A percentile compares a stretch with the other conserved stretches of the same genome.
These are phyloP conservation scores for Secale cereale DNA, from an alignment of 176 grass and related monocot species.

Conservation along the genomic window DNA sequence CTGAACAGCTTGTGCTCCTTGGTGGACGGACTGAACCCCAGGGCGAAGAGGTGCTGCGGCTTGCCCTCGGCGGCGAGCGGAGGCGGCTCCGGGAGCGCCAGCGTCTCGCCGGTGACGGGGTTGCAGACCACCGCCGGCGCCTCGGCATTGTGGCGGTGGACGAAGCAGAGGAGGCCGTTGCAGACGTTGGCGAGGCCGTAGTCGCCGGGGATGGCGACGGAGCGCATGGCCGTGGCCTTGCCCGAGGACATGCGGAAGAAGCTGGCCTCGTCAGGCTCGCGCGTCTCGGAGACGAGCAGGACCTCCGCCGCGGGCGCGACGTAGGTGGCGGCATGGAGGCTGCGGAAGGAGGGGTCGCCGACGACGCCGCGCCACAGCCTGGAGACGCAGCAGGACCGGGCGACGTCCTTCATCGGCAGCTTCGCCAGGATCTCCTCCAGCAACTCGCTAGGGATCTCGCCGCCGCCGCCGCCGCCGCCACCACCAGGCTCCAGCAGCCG, in stretches of 20 bases:
- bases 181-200: not conserved
- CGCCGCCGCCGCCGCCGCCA: not conserved
- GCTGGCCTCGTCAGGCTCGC: not conserved
- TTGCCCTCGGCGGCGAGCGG: not conserved
- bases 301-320: not conserved
- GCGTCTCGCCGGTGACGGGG: not conserved
- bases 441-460: not conserved
- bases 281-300: not conserved
- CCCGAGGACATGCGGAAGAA: not conserved
- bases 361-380: not conserved
- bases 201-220: not conserved
- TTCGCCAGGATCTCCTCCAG: not conserved
- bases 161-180: not conserved
- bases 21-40: too few species aligned
- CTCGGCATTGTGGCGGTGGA: not conserved
- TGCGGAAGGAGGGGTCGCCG: not conserved
- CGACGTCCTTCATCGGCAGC: not conserved
- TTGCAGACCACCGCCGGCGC: not conserved
- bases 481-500: not conserved
- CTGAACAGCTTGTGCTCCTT: too few species aligned
- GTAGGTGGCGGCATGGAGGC: not conserved
- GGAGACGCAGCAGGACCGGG: not conserved
- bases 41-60: too few species aligned
- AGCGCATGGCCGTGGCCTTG: not conserved
- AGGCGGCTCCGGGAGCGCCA: not conserved